These are phyloP conservation scores for Capillidium heterosporum DNA, from an alignment of 371 early-diverging fungal genomes.

Conservation along the genomic window DNA sequence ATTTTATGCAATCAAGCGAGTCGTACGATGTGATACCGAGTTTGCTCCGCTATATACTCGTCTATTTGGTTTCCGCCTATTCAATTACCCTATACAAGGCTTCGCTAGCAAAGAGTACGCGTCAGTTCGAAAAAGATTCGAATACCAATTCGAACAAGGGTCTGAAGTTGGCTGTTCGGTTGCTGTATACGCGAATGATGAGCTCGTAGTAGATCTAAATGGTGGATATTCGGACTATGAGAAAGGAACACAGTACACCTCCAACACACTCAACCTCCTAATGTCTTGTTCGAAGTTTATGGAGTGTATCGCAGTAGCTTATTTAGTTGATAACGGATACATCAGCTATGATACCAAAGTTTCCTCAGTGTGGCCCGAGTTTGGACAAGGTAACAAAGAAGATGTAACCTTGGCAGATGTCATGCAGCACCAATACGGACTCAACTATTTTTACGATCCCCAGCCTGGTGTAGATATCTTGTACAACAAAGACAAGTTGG, in stretches of 20 bases:
- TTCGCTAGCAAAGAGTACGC: too few species aligned
- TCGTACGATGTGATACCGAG: too few species aligned
- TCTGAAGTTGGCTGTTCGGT: constrained; percentile 29
- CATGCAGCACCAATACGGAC: constrained; percentile 41
- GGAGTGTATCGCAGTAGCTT: constrained; percentile 34
- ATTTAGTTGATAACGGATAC: constrained; percentile 33
- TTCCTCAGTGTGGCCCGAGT: constrained; percentile 54
- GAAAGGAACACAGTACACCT: constrained; percentile 19
- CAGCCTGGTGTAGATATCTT: background rate
- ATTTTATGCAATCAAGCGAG: too few species aligned
- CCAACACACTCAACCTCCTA: constrained; percentile 36
- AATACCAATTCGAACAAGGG: too few species aligned
- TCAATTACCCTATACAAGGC: too few species aligned
- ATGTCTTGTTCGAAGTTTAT: constrained; percentile 42
- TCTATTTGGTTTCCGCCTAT: too few species aligned
- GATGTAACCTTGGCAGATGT: constrained; percentile 39
- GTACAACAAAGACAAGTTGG: background rate
- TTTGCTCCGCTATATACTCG: too few species aligned
- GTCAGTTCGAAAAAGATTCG: too few species aligned
- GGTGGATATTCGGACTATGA: constrained; percentile 38
- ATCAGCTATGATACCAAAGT: constrained; percentile 31
- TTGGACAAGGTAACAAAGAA: constrained; percentile 51
- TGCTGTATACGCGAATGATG: constrained; percentile 29
- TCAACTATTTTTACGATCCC: constrained; percentile 24
- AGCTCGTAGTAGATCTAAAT: constrained; percentile 34